A percentile compares a stretch with the other conserved stretches of the same genome.
phyloP scores from a whole-genome alignment of 257 asterid species.

The Nicotiana undulata region DNA sequence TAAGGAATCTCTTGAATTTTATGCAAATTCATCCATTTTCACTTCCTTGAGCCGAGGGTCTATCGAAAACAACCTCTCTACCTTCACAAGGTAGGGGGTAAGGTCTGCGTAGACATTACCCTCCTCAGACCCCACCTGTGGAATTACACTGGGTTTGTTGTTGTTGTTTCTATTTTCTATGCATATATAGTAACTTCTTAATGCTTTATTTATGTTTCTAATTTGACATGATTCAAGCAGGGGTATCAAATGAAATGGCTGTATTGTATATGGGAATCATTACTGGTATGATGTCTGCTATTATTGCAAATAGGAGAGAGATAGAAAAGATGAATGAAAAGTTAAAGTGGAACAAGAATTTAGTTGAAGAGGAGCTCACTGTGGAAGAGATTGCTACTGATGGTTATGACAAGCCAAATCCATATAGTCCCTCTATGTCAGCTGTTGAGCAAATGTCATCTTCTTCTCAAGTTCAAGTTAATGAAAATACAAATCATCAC shows the following conservation, averaged over 20 bases:
- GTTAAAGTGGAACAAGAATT: slow-evolving; percentile 39
- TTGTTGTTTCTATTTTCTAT: too few species aligned
- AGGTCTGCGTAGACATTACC: too few species aligned
- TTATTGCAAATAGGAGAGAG: slow-evolving; percentile 30
- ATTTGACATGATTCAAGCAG: slow-evolving; percentile 19
- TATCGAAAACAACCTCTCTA: too few species aligned
- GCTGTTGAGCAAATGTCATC: slow-evolving; percentile 27
- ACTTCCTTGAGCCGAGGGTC: too few species aligned
- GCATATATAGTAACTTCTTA: background rate
- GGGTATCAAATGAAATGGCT: slow-evolving; percentile 26
- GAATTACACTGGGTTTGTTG: too few species aligned
- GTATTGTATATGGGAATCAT: slow-evolving; percentile 50
- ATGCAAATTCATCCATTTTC: background rate
- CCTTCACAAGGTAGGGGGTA: too few species aligned
- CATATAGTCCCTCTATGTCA: slow-evolving; percentile 12
- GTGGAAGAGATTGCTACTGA: slow-evolving; percentile 43
- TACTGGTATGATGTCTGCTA: slow-evolving; percentile 46
- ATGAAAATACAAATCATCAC: slow-evolving; percentile 9
- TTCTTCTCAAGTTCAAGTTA: slow-evolving; percentile 16
- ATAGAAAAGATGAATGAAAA: slow-evolving; percentile 37
- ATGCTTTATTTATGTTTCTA: background rate
- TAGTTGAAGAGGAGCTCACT: slow-evolving; percentile 56
- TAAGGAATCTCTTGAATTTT: background rate
- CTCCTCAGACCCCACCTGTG: too few species aligned
- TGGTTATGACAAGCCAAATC: slow-evolving; percentile 15